Base-by-base conservation (phyloP, 192 early-diverging fungal species). In the Mortierella claussenii region DNA sequence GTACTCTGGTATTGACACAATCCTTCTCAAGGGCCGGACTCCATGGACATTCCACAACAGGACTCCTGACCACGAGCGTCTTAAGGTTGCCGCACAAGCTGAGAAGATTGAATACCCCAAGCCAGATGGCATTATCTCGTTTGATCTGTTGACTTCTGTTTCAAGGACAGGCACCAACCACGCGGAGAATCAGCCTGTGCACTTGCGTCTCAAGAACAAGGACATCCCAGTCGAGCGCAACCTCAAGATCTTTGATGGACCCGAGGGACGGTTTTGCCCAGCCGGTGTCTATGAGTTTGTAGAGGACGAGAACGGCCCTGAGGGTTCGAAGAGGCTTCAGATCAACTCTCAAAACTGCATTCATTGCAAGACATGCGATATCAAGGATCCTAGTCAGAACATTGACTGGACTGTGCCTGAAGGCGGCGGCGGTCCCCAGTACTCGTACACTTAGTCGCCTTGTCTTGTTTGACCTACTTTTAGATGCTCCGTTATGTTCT, bases 301-400 rank as follows among this genome's bases (percentile, higher is more conserved):
- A 1, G 95, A 97, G 21, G 94, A 97, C 55, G 95, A 97, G 65
- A 79, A 80, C n/a, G 88, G 92, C 26, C 92, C 95, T 4, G 59
- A 43, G 24, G 94, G 92, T 7, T 49, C 94, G 65, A 94, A 97
- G 84, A 87, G 95, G 13, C 92, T 98, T 79, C 96, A 98, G 84
- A 97, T 99, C 80, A 98, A 99, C 79, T 92, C 90, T 43, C 91
- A 93, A 73, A 98, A 99, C 81, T 99, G 97, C 75, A 95, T 99
- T 48, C 97, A 99, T 81, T 99, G 97, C 91, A 99, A 99, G 87
- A 99, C 97, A 0, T 99, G 97, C 68, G 96, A 99, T 79, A 99
- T 99, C 78, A 99, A 99, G 81, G 97, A 99, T 79, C 96, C 96
- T 23, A 91, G 93, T 33, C 97, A 99, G 82, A 98, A 99, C 80